Percentiles rank a stretch among this genome's conserved stretches.
These are phyloP conservation scores for Sphenostylis stenocarpa DNA, from an alignment of 306 rosid species.

Conservation along the genomic window DNA sequence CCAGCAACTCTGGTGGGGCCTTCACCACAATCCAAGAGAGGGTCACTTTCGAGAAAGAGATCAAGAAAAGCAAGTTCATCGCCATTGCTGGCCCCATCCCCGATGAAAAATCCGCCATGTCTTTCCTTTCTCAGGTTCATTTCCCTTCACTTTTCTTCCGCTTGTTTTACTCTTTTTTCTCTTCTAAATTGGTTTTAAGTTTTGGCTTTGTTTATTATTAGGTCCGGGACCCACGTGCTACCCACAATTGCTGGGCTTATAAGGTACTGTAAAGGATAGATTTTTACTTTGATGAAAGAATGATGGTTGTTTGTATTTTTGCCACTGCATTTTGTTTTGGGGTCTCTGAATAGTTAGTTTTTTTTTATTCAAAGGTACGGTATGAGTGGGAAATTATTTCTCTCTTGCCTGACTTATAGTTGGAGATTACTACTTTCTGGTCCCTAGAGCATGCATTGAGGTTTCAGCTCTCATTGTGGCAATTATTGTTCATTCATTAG, in stretches of 20 bases:
- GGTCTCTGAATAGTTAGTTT: background rate
- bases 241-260: constrained; percentile 95
- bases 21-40: constrained; percentile 70
- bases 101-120: constrained; percentile 74
- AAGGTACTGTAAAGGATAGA: constrained; percentile 48
- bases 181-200: background rate
- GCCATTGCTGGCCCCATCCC: constrained; percentile 76
- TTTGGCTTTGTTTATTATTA: constrained; percentile 27
- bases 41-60: constrained; percentile 62
- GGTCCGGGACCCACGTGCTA: constrained; percentile 86
- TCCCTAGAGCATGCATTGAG: background rate
- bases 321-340: background rate
- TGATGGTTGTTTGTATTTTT: background rate
- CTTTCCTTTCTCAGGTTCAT: constrained; percentile 76
- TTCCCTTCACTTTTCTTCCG: background rate
- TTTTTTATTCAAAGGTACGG: background rate
- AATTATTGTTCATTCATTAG: background rate
- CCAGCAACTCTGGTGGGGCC: constrained; percentile 49
- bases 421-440: background rate
- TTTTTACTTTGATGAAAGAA: background rate
- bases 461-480: background rate
- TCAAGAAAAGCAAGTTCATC: constrained; percentile 91
- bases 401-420: background rate
- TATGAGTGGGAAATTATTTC: background rate
- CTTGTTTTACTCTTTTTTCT: background rate